These are phyloP conservation scores for Tolypocladium nubicola DNA, from an alignment of 2,329 filamentous ascomycete genomes.

Conservation along the genomic window DNA sequence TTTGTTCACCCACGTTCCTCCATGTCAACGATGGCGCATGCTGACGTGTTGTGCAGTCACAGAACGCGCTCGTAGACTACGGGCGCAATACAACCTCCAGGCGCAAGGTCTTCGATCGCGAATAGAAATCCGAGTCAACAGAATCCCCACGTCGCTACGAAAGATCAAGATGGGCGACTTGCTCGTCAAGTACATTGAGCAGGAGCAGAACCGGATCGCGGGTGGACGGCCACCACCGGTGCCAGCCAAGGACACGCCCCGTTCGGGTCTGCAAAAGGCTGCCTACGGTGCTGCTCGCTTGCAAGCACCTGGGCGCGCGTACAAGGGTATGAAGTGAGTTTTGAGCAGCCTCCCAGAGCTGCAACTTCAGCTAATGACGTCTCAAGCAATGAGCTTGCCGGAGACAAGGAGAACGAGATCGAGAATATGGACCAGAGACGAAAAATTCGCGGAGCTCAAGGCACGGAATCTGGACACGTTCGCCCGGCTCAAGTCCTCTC, in stretches of 20 bases:
- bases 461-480: constrained; percentile 25
- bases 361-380: constrained; percentile 3
- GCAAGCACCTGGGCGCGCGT: constrained; percentile 15
- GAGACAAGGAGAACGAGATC: constrained; percentile 69
- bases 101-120: constrained; percentile 75
- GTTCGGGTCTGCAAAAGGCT: constrained; percentile 24
- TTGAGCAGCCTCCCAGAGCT: constrained; percentile 1
- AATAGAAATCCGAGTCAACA: constrained; percentile 86
- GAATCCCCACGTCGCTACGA: constrained; percentile 72
- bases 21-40: background rate
- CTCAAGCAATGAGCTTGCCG: constrained; percentile 50
- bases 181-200: constrained; percentile 38
- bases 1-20: constrained; percentile 31
- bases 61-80: constrained; percentile 75
- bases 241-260: constrained; percentile 36
- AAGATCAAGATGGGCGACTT: constrained; percentile 77
- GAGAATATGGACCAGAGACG: constrained; percentile 58
- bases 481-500: constrained; percentile 57
- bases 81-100: constrained; percentile 82
- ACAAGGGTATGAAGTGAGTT: constrained; percentile 43
- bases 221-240: constrained; percentile 32
- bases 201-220: constrained; percentile 29
- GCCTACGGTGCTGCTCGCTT: constrained; percentile 11
- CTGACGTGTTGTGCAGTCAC: constrained; percentile 48
- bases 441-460: constrained; percentile 35